A percentile compares a stretch with the other conserved stretches of the same genome.
These are phyloP conservation scores for Backusella macrospora DNA, from an alignment of 192 early-diverging fungal genomes.

Conservation along the genomic window DNA sequence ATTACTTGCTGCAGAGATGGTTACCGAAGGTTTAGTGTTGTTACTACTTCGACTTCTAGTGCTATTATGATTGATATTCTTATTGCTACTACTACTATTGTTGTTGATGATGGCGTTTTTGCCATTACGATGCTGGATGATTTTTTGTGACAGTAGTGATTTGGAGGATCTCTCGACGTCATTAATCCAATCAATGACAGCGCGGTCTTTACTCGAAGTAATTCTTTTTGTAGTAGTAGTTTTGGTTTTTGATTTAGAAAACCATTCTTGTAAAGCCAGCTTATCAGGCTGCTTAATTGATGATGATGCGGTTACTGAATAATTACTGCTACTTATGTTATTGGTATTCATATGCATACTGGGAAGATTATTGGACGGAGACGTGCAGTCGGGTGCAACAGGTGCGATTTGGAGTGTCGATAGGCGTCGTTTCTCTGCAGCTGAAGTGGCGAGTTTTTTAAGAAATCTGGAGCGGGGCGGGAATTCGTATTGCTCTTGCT, in stretches of 20 bases:
- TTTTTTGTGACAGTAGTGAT: not conserved
- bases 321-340: not conserved
- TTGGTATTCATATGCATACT: not conserved
- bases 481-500: slow-evolving; percentile 40
- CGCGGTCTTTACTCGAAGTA: slow-evolving; percentile 19
- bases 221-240: not conserved
- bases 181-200: slow-evolving; percentile 35
- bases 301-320: not conserved
- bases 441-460: slow-evolving; percentile 28
- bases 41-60: not conserved
- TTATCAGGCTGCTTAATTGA: slow-evolving; percentile 23
- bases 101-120: not conserved
- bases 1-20: not conserved
- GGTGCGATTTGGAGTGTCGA: slow-evolving; percentile 9
- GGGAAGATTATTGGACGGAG: slow-evolving; percentile 1
- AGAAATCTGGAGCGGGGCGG: slow-evolving; percentile 35
- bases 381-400: not conserved
- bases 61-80: not conserved
- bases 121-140: not conserved
- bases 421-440: slow-evolving; percentile 29
- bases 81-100: not conserved
- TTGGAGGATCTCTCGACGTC: slow-evolving; percentile 22
- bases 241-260: slow-evolving; percentile 19
- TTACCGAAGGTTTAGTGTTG: not conserved
- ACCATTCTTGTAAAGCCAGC: slow-evolving; percentile 33